These are phyloP conservation scores for Teratosphaeria zuluensis DNA, from an alignment of 2,329 filamentous ascomycete genomes.

Conservation along the genomic window DNA sequence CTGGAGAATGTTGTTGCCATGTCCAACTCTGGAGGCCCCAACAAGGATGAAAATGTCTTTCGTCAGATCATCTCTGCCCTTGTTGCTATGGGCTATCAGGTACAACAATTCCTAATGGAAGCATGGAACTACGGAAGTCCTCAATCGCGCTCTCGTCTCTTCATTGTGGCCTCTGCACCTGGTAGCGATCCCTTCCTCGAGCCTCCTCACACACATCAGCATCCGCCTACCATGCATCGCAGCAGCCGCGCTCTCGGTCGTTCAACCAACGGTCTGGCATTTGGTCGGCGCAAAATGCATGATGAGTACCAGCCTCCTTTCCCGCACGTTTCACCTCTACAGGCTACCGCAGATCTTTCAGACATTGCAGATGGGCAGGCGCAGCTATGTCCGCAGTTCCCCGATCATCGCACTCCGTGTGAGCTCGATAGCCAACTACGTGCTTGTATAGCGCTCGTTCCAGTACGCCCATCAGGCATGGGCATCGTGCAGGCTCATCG, in stretches of 20 bases:
- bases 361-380: conserved; percentile 51
- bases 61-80: conserved; percentile 64
- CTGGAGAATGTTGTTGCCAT: conserved; percentile 70
- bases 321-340: conserved; percentile 41
- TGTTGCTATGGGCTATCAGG: conserved; percentile 69
- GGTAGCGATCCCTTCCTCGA: conserved; percentile 47
- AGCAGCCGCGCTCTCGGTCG: conserved; percentile 42
- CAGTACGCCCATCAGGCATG: conserved; percentile 39
- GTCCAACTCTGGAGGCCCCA: conserved; percentile 32
- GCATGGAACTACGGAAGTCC: conserved; percentile 59
- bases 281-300: conserved; percentile 42
- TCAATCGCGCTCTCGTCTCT: conserved; percentile 58
- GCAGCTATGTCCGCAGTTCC: conserved; percentile 53
- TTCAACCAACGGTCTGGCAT: conserved; percentile 50
- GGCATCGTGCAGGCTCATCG: conserved; percentile 22
- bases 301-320: conserved; percentile 49
- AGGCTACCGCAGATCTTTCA: conserved; percentile 55
- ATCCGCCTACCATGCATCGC: conserved; percentile 31
- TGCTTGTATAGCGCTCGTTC: conserved; percentile 47
- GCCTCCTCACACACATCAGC: conserved; percentile 54
- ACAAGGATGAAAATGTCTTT: conserved; percentile 52
- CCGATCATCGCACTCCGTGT: conserved; percentile 54
- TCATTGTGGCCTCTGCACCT: conserved; percentile 62
- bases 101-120: conserved; percentile 57
- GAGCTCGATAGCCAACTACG: conserved; percentile 33